phyloP scores from a whole-genome alignment of 306 rosid genomes.

The Morella rubra region DNA sequence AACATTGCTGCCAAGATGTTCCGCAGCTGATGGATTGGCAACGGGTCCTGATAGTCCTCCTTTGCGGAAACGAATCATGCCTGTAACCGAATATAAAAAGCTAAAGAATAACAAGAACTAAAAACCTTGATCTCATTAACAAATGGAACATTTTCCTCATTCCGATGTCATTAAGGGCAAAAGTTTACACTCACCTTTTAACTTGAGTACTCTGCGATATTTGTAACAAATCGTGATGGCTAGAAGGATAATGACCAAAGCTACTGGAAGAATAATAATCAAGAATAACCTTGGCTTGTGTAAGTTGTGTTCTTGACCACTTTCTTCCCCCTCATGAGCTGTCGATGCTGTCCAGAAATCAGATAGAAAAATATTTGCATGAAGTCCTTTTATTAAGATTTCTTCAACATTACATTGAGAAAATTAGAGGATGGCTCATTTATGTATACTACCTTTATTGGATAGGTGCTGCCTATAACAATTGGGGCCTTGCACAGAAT shows the following conservation, averaged over 20 bases:
- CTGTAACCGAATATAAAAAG: not conserved
- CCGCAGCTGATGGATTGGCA: not conserved
- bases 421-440: too few relatives aligned
- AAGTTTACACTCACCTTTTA: too few relatives aligned
- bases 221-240: too few relatives aligned
- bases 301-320: too few relatives aligned
- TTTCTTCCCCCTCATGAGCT: constrained; percentile 17
- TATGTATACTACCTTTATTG: too few relatives aligned
- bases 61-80: constrained; percentile 7
- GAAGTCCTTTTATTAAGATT: not conserved
- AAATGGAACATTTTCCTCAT: not conserved
- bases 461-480: too few relatives aligned
- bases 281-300: too few relatives aligned
- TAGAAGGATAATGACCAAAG: too few relatives aligned
- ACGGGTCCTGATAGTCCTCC: too few relatives aligned
- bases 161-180: not conserved
- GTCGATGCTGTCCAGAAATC: not conserved
- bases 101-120: not conserved
- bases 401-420: not conserved
- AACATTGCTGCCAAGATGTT: constrained; percentile 16
- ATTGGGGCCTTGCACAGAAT: too few relatives aligned
- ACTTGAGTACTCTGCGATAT: too few relatives aligned
- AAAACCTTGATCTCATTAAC: not conserved
- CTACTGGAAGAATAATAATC: too few relatives aligned
- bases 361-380: not conserved